Percentiles rank a stretch among this genome's conserved stretches.
These are phyloP conservation scores for Lycium barbarum DNA, from an alignment of 257 asterid species.

Conservation along the genomic window DNA sequence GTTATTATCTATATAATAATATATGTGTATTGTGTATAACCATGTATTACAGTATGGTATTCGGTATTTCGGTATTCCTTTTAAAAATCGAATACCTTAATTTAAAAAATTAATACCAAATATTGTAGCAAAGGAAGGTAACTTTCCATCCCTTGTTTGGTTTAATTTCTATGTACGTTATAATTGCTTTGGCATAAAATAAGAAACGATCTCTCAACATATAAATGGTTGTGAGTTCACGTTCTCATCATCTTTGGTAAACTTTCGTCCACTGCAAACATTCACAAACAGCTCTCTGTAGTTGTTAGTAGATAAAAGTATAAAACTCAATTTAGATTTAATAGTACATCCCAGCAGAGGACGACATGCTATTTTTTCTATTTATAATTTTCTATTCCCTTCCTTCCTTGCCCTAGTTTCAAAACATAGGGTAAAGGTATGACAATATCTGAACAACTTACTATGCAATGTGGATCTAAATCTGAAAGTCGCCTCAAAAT, in stretches of 20 bases:
- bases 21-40: no score
- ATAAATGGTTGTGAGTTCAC: conserved; percentile 24
- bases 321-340: not conserved
- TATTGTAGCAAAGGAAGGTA: no score
- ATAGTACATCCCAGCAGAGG: not conserved
- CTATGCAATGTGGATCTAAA: not conserved
- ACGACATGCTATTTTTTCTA: not conserved
- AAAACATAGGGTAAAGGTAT: not conserved
- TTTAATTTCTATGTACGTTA: not conserved
- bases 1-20: no score
- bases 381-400: not conserved
- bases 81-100: no score
- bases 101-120: no score
- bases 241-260: conserved; percentile 20
- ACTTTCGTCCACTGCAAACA: not conserved
- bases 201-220: not conserved
- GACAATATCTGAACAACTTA: not conserved
- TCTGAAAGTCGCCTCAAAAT: conserved; percentile 5
- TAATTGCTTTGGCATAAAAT: not conserved
- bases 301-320: not conserved
- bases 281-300: not conserved
- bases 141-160: no score
- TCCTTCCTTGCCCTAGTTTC: conserved; percentile 1
- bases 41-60: no score
- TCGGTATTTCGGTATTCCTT: no score